Percentiles rank a stretch among this genome's conserved stretches.
phyloP scores from a whole-genome alignment of 805 yeast species.

The Candida coquimbonensis region DNA sequence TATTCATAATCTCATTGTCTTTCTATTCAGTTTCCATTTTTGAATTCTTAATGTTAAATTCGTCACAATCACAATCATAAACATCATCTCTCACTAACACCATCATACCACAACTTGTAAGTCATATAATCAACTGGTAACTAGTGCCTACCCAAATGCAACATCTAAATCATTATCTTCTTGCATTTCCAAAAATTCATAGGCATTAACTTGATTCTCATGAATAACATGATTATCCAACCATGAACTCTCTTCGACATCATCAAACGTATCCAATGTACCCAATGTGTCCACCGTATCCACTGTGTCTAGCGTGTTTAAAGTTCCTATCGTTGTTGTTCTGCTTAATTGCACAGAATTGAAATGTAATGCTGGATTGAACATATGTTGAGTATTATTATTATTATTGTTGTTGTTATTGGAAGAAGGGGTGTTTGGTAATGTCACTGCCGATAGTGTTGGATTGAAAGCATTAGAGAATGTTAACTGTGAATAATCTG shows the following conservation, averaged over 20 bases:
- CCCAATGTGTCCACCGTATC: neutral
- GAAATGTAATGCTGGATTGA: too few species aligned
- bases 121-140: too few species aligned
- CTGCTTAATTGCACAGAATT: neutral
- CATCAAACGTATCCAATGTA: neutral
- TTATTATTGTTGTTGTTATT: too few species aligned
- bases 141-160: neutral
- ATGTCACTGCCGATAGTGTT: too few species aligned
- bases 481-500: neutral
- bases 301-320: neutral
- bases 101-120: too few species aligned
- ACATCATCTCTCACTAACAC: neutral
- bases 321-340: neutral
- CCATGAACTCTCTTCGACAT: neutral
- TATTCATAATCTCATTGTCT: too few species aligned
- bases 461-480: too few species aligned
- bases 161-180: neutral
- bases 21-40: too few species aligned
- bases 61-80: neutral
- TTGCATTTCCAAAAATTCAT: slow-evolving; percentile 1
- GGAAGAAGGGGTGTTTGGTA: too few species aligned
- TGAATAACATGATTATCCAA: neutral
- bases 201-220: neutral
- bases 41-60: too few species aligned
- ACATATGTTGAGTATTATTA: too few species aligned